Conservation (phyloP, 2,329 filamentous ascomycete genomes). For the Tricladium varicosporioides region DNA sequence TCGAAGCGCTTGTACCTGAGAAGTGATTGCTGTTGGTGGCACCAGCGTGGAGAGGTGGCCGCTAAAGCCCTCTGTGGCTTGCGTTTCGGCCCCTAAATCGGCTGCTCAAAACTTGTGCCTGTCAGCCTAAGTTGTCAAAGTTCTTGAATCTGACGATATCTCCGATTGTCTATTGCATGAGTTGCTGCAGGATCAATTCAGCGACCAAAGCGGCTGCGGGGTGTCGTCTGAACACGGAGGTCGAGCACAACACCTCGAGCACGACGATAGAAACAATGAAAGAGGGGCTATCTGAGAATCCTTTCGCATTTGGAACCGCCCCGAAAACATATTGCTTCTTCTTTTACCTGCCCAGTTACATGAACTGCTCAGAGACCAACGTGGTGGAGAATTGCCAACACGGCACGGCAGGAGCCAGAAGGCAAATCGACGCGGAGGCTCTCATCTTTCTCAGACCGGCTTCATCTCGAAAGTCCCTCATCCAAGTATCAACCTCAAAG, state of each 20-base stretch:
- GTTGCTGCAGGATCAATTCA: neutral
- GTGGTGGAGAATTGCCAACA: too few species aligned
- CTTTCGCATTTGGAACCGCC: too few species aligned
- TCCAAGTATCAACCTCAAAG: neutral
- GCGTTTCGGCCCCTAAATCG: too few species aligned
- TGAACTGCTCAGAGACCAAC: too few species aligned
- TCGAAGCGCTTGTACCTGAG: neutral
- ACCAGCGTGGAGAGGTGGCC: too few species aligned
- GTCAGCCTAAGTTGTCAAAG: neutral
- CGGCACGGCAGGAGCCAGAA: too few species aligned
- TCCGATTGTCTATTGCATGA: neutral
- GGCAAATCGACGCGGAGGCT: neutral
- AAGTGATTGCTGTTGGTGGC: too few species aligned
- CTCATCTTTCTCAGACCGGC: neutral
- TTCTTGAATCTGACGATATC: neutral
- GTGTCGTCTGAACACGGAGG: too few species aligned
- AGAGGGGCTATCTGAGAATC: too few species aligned
- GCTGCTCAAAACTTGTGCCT: neutral
- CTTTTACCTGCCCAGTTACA: too few species aligned
- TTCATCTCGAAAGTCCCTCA: neutral
- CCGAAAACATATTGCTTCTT: too few species aligned
- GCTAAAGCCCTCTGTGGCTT: too few species aligned
- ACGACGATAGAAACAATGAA: neutral
- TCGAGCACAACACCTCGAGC: neutral
- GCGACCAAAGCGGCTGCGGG: neutral